phyloP scores from a whole-genome alignment of 108 stramenopile species.

The Conticribra weissflogii region DNA sequence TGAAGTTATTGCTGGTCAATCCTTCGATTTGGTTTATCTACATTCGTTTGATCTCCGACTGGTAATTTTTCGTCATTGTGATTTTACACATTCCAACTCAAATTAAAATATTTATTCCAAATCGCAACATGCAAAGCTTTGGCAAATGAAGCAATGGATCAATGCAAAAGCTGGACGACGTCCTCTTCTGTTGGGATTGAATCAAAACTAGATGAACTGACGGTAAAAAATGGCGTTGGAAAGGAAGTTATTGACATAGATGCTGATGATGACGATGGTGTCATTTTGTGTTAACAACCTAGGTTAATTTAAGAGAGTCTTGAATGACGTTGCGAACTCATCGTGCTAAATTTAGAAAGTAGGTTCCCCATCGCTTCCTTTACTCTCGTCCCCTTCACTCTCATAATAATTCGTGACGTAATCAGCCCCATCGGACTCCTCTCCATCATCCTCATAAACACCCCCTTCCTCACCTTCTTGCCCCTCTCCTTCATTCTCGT shows the following conservation, averaged over 20 bases:
- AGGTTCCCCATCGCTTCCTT: conserved; percentile 64
- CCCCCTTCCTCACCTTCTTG: conserved; percentile 50
- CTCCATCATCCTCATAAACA: conserved; percentile 66
- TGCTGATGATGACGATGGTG: not conserved
- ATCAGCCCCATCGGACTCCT: conserved; percentile 72
- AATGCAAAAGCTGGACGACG: conserved; percentile 29
- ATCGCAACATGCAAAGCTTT: conserved; percentile 23
- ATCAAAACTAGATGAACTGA: too few relatives aligned
- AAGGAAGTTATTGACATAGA: not conserved
- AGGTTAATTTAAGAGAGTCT: not conserved
- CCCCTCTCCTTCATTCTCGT: conserved; percentile 24
- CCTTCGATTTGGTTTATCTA: too few relatives aligned
- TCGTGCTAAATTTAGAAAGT: conserved; percentile 50
- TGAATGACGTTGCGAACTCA: not conserved
- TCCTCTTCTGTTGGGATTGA: too few relatives aligned
- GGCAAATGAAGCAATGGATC: conserved; percentile 87
- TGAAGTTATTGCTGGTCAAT: too few relatives aligned
- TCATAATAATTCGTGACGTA: conserved; percentile 74
- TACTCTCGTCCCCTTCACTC: conserved; percentile 67
- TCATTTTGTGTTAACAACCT: not conserved
- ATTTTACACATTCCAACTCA: too few relatives aligned
- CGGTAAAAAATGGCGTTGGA: not conserved
- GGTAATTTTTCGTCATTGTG: too few relatives aligned
- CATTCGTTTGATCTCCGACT: too few relatives aligned
- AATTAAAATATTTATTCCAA: too few relatives aligned